Evolutionary conservation across 2,329 filamentous ascomycete genomes (phyloP).

Genomic region (Penicillium sp.): DNA sequence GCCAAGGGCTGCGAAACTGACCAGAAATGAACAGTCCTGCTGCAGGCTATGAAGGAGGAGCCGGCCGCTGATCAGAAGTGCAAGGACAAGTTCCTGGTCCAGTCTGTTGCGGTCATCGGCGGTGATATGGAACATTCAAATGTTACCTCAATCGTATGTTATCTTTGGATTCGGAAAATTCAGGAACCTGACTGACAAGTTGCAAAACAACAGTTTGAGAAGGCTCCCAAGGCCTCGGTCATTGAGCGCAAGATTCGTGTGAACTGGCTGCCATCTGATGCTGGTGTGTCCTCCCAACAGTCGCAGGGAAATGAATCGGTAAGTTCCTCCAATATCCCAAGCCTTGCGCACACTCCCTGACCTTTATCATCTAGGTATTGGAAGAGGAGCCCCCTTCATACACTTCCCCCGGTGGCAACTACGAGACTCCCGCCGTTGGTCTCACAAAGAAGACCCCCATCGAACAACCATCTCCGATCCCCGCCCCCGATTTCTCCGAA

Average conservation of each 20-base stretch:
- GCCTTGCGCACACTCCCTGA: slow-evolving; percentile 9
- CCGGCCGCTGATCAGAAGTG: slow-evolving; percentile 84
- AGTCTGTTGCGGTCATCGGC: slow-evolving; percentile 77
- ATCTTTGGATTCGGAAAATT: background rate
- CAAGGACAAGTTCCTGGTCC: slow-evolving; percentile 96
- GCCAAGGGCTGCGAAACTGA: background rate
- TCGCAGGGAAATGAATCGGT: slow-evolving; percentile 40
- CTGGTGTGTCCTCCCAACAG: slow-evolving; percentile 35
- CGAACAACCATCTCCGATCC: slow-evolving; percentile 35
- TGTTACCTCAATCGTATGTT: slow-evolving; percentile 75
- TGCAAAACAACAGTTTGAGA: slow-evolving; percentile 67
- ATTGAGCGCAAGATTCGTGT: slow-evolving; percentile 97
- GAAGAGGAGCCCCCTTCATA: slow-evolving; percentile 57
- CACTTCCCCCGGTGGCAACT: slow-evolving; percentile 56
- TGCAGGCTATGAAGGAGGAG: slow-evolving; percentile 97
- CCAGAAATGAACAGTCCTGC: slow-evolving; percentile 65
- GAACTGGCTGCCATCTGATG: slow-evolving; percentile 71
- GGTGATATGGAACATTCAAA: slow-evolving; percentile 80
- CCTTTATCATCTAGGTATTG: slow-evolving; percentile 22
- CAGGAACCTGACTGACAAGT: slow-evolving; percentile 19
- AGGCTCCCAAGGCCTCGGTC: slow-evolving; percentile 72
- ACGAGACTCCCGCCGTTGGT: slow-evolving; percentile 48
- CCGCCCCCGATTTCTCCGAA: slow-evolving; percentile 40
- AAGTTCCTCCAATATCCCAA: slow-evolving; percentile 18
- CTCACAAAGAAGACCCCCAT: slow-evolving; percentile 46